Evolutionary conservation across 192 early-diverging fungal genomes (phyloP).

Genomic region (Coemansia aciculifera): DNA sequence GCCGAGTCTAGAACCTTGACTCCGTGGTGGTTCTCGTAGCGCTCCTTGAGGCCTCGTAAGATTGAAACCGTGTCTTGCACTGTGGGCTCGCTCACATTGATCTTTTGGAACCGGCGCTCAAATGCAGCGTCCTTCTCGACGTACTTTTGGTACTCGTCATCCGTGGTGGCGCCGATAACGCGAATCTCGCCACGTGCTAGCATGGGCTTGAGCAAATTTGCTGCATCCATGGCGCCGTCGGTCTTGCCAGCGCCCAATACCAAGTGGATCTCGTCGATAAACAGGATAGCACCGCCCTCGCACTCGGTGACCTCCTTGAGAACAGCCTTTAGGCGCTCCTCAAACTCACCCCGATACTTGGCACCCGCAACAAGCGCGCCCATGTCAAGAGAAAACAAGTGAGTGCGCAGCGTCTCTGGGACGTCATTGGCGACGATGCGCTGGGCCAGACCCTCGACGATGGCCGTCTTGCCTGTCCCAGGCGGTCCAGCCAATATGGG

Average conservation of each 20-base stretch:
- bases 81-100: slow-evolving; percentile 70
- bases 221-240: slow-evolving; percentile 93
- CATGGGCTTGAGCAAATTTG: slow-evolving; percentile 98
- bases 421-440: slow-evolving; percentile 94
- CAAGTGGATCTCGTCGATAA: slow-evolving; percentile 97
- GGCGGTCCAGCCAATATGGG: slow-evolving; percentile 85
- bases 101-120: slow-evolving; percentile 78
- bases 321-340: slow-evolving; percentile 94
- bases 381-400: slow-evolving; percentile 94
- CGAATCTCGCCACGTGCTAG: slow-evolving; percentile 94
- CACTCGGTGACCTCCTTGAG: slow-evolving; percentile 94
- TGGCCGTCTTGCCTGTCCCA: slow-evolving; percentile 75
- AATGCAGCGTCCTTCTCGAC: slow-evolving; percentile 87
- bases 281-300: slow-evolving; percentile 86
- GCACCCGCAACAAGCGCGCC: slow-evolving; percentile 90
- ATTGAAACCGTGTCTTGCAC: slow-evolving; percentile 78
- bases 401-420: slow-evolving; percentile 77
- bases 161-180: slow-evolving; percentile 94
- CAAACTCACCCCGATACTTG: slow-evolving; percentile 97
- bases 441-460: slow-evolving; percentile 93
- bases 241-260: slow-evolving; percentile 91
- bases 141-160: slow-evolving; percentile 92
- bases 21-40: slow-evolving; percentile 78
- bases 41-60: slow-evolving; percentile 75
- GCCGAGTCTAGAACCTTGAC: slow-evolving; percentile 71